Base-by-base conservation (phyloP, 768 basidiomycete species). In the Phaeotremella skinneri region DNA sequence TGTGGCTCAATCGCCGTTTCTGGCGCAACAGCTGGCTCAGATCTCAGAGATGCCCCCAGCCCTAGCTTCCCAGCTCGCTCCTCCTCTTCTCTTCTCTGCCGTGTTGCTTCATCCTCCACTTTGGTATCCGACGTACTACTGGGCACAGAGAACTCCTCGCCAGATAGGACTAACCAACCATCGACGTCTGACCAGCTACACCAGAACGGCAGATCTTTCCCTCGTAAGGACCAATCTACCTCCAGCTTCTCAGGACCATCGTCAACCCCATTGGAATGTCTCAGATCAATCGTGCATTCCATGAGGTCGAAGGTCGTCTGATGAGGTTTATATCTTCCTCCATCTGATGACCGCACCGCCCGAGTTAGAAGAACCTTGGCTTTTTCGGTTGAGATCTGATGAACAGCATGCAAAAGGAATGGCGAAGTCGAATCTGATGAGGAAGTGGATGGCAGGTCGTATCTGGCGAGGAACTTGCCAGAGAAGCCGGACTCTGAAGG, bases 201-300 rank as follows among this genome's bases (percentile, higher is more conserved):
- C 58, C 60, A 63, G 1, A 62, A 52, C 16, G 74, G 74, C 47
- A 72, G 48, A 60, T 75, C 74, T 23, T 67, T 68, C 5, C 69
- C 69, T 31, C n/a, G 16, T 20, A 71, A 34, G n/a, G 20, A 55
- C 74, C 74, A 75, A 21, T 45, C 51, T 7, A 68, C 51, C 0
- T 55, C 26, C 45, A 67, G 25, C 3, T 37, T 17, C 48, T 54
- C 58, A 13, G 26, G 16, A 11, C 32, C 43, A 17, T 51, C 50
- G 29, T 58, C 64, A 4, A 61, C 54, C 7, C 20, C 56, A 50
- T 65, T 59, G 3, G 14, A 16, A 13, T 34, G 34, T 0, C 54
- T 53, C 0, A 55, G 64, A 48, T 72, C 59, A 3, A 72, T 21
- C 1, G 56, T 21, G 1, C 68, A 31, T 55, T 73, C 67, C 7